A percentile compares a stretch with the other conserved stretches of the same genome.
These are phyloP conservation scores for Boletus nobilissimus DNA, from an alignment of 1,284 basidiomycete species.

Conservation along the genomic window DNA sequence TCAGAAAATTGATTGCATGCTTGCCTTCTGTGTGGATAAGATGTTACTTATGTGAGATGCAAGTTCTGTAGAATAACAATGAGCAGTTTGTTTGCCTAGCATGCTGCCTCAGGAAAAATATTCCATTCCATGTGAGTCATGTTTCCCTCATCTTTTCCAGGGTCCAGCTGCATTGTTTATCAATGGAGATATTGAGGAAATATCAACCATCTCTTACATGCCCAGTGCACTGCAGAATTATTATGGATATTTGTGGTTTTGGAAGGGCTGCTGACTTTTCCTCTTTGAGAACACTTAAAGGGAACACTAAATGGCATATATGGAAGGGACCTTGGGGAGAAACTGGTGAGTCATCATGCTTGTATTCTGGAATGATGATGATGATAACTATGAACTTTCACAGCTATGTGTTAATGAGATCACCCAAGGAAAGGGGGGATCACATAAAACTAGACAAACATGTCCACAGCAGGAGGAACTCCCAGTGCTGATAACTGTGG, in stretches of 20 bases:
- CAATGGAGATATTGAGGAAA: neutral
- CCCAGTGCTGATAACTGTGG: neutral
- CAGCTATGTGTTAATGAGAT: neutral
- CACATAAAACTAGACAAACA: neutral
- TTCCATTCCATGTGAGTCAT: neutral
- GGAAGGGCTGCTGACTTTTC: neutral
- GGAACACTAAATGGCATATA: neutral
- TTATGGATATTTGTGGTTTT: neutral
- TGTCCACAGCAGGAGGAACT: neutral
- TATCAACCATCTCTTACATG: neutral
- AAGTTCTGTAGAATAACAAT: neutral
- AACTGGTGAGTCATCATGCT: neutral
- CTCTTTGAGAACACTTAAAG: neutral
- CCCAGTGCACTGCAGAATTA: neutral
- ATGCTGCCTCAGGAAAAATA: neutral
- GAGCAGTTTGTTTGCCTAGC: neutral
- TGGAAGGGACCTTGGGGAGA: neutral
- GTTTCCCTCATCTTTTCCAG: neutral
- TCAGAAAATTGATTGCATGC: neutral
- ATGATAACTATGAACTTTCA: too few relatives aligned
- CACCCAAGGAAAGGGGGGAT: neutral
- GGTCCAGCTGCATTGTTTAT: neutral
- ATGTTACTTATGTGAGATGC: neutral
- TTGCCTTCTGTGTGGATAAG: neutral
- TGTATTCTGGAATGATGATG: neutral